Percentiles rank a stretch among this genome's conserved stretches.
phyloP scores from a whole-genome alignment of 148 eudicot genomes.

The Dianthus caryophyllus region DNA sequence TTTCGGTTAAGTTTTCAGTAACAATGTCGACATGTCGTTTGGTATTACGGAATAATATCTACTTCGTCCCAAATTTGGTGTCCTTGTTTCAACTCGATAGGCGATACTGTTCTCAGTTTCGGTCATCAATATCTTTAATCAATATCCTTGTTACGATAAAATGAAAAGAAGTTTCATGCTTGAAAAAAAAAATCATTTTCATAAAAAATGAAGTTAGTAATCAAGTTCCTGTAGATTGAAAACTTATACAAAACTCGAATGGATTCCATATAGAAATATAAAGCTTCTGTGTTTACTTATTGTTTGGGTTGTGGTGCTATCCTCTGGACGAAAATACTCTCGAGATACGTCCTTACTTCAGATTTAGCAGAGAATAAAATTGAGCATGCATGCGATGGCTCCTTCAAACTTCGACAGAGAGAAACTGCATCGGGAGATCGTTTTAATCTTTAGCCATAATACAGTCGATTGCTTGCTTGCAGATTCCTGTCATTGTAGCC shows the following conservation, averaged over 20 bases:
- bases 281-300: background rate
- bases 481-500: constrained; percentile 80
- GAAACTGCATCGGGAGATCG: background rate
- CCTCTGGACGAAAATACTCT: constrained; percentile 4
- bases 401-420: background rate
- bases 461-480: constrained; percentile 74
- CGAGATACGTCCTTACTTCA: background rate
- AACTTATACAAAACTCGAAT: background rate
- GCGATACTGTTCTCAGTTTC: background rate
- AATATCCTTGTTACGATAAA: background rate
- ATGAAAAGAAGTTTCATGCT: no score
- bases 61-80: no score
- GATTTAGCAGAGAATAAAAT: background rate
- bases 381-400: background rate
- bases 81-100: no score
- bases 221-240: background rate
- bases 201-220: no score
- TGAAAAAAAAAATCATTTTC: no score
- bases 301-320: background rate
- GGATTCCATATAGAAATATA: background rate
- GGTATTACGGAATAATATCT: no score
- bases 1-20: no score
- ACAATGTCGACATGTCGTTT: no score
- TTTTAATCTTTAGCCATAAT: constrained; percentile 29
- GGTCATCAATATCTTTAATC: background rate